phyloP scores from a whole-genome alignment of 1,139 yeast genomes.

The Taphrina communis region DNA sequence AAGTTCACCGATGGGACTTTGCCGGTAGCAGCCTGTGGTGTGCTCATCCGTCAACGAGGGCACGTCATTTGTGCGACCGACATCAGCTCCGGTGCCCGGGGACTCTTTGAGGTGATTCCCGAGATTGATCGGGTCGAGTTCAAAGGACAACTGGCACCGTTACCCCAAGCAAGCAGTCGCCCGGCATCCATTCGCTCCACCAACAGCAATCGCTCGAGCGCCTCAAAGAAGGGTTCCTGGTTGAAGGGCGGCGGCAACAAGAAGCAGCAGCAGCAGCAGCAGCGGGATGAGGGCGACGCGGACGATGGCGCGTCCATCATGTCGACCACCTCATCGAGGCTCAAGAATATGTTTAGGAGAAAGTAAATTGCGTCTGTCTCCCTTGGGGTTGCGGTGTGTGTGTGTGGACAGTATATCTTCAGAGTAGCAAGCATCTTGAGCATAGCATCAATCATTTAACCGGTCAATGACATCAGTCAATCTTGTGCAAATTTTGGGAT shows the following conservation, averaged over 20 bases:
- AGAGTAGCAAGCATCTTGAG: no score
- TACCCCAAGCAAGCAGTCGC: slow-evolving; percentile 1
- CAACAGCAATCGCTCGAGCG: slow-evolving; percentile 1
- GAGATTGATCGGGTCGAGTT: slow-evolving; percentile 36
- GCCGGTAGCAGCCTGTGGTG: slow-evolving; percentile 40
- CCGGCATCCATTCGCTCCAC: slow-evolving; percentile 20
- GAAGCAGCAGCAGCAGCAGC: background rate
- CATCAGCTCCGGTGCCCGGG: slow-evolving; percentile 33
- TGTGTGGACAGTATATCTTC: no score
- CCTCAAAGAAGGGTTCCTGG: slow-evolving; percentile 15
- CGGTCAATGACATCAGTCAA: no score
- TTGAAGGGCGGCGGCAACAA: background rate
- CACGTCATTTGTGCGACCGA: slow-evolving; percentile 39
- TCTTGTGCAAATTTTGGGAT: no score
- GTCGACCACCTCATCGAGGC: slow-evolving; percentile 33
- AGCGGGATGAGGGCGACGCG: slow-evolving; percentile 26
- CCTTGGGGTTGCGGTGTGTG: no score
- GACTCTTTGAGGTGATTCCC: slow-evolving; percentile 35
- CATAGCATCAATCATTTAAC: no score
- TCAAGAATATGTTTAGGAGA: slow-evolving; percentile 26
- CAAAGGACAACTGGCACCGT: slow-evolving; percentile 34
- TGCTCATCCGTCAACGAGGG: slow-evolving; percentile 38
- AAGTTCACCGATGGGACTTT: slow-evolving; percentile 31
- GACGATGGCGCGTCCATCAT: slow-evolving; percentile 33
- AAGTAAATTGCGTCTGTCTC: background rate